phyloP scores from a whole-genome alignment of 2,329 filamentous ascomycete species.

The Penicillium thymicola region DNA sequence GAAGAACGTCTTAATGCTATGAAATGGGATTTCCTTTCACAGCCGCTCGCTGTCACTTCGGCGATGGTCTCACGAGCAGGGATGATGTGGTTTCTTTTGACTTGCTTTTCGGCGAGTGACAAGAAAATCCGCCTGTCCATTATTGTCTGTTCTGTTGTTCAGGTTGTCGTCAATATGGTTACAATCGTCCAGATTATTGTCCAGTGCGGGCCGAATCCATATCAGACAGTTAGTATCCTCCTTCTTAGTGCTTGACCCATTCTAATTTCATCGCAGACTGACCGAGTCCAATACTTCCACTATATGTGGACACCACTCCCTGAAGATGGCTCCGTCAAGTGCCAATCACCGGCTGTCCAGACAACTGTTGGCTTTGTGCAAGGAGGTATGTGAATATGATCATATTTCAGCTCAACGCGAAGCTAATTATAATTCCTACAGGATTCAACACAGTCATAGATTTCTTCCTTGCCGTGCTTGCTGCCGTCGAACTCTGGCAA shows the following conservation, averaged over 20 bases:
- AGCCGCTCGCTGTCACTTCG: conserved; percentile 30
- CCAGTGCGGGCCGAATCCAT: conserved; percentile 37
- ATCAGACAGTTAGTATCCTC: conserved; percentile 20
- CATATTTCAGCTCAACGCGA: too few species aligned
- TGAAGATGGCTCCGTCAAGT: conserved; percentile 33
- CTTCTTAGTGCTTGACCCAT: not conserved
- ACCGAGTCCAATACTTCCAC: conserved; percentile 35
- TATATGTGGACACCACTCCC: conserved; percentile 41
- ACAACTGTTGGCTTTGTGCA: conserved; percentile 38
- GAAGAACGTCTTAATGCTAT: conserved; percentile 27
- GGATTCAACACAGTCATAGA: conserved; percentile 37
- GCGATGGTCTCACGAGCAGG: conserved; percentile 36
- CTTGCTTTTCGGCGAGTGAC: conserved; percentile 33
- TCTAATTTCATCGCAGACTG: conserved; percentile 31
- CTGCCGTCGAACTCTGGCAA: conserved; percentile 37
- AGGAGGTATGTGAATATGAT: conserved; percentile 23
- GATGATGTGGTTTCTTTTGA: conserved; percentile 39
- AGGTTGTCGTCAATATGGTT: conserved; percentile 33
- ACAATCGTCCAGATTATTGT: conserved; percentile 36
- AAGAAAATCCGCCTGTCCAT: conserved; percentile 30
- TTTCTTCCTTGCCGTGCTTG: conserved; percentile 30
- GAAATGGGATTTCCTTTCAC: conserved; percentile 23
- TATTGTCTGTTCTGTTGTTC: conserved; percentile 32
- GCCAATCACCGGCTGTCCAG: conserved; percentile 34
- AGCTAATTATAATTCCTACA: not conserved